Evolutionary conservation across 2,329 filamentous ascomycete genomes (phyloP).

Genomic region (Daldinia sp.): DNA sequence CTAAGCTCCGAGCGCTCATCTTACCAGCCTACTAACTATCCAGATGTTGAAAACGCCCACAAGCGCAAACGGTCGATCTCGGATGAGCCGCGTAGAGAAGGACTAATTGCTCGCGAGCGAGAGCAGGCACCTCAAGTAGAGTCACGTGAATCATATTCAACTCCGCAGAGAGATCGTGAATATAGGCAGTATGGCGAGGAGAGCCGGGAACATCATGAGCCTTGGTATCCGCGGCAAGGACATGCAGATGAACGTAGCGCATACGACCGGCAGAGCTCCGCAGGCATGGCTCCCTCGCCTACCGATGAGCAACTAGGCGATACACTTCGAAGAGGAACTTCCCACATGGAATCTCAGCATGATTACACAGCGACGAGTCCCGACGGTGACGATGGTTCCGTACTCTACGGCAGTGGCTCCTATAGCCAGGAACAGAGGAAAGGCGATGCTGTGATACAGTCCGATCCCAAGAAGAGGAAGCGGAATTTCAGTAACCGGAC

Average conservation of each 20-base stretch:
- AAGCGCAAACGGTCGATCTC: slow-evolving; percentile 80
- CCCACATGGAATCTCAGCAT: slow-evolving; percentile 59
- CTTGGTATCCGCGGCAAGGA: slow-evolving; percentile 62
- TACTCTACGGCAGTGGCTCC: slow-evolving; percentile 55
- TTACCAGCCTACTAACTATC: slow-evolving; percentile 56
- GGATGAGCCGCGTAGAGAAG: slow-evolving; percentile 61
- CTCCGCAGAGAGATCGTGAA: slow-evolving; percentile 58
- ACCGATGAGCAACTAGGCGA: slow-evolving; percentile 65
- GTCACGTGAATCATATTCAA: slow-evolving; percentile 58
- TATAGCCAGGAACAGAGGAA: slow-evolving; percentile 62
- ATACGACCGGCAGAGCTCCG: slow-evolving; percentile 61
- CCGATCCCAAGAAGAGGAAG: slow-evolving; percentile 77
- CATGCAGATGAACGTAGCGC: slow-evolving; percentile 61
- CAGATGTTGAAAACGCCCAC: slow-evolving; percentile 63
- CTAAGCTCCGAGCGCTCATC: slow-evolving; percentile 58
- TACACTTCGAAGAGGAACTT: slow-evolving; percentile 58
- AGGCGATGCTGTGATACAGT: slow-evolving; percentile 62
- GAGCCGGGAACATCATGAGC: slow-evolving; percentile 60
- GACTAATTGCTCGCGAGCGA: slow-evolving; percentile 46
- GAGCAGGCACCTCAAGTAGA: slow-evolving; percentile 55
- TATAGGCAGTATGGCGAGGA: slow-evolving; percentile 61
- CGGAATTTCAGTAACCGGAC: slow-evolving; percentile 93
- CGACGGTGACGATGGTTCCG: slow-evolving; percentile 64
- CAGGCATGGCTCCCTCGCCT: slow-evolving; percentile 59
- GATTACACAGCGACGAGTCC: slow-evolving; percentile 67